Evolutionary conservation across 805 yeast genomes (phyloP), one percentile per base, ranked within the genome.

Genomic region (Candida easanensis): DNA sequence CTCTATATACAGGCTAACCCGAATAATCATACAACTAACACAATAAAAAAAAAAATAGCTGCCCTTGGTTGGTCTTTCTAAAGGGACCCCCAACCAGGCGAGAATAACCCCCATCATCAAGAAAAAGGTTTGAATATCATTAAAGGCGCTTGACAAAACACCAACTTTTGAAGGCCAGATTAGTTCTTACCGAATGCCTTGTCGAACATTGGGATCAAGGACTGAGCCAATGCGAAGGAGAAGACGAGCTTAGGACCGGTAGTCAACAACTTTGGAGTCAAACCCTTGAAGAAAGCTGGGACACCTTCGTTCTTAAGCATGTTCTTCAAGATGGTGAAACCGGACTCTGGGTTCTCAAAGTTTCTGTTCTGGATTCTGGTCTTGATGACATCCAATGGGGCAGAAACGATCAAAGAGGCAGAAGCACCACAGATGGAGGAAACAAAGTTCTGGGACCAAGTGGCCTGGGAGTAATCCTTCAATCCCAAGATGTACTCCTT

Each of bases 191-290:
- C 69, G 52, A 88, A 65, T 45, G 84, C 54, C 54, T 80, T 80
- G 66, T 93, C 99, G 58, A 90, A 89, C 48, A 95, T 95, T 48
- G 99, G 99, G 56, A 93, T 93, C 72, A 93, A 79, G 32, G 96
- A 77, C 73, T 91, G 99, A 34, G 99, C 99, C 65, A 91, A 71
- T 9, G 99, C 99, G 63, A 91, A 91, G n/a, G 96, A 88, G 66
- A 93, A 93, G 42, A 93, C 99, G 60, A 93, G 79, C 73, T 93
- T 93, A 43, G 99, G 99, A 54, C 99, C 99, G 27, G 99, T 90
- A 38, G 99, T 93, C 66, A 93, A 77, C 61, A 93, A 77, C 70
- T 93, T 93, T 49, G 99, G 99, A 47, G 95, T 87, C 62, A 93
- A 78, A 35, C 99, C 99, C 72, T 91, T 91, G 79, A 93, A 91